phyloP scores from a whole-genome alignment of 164 flowering plant species.

The Berberis thunbergii region DNA sequence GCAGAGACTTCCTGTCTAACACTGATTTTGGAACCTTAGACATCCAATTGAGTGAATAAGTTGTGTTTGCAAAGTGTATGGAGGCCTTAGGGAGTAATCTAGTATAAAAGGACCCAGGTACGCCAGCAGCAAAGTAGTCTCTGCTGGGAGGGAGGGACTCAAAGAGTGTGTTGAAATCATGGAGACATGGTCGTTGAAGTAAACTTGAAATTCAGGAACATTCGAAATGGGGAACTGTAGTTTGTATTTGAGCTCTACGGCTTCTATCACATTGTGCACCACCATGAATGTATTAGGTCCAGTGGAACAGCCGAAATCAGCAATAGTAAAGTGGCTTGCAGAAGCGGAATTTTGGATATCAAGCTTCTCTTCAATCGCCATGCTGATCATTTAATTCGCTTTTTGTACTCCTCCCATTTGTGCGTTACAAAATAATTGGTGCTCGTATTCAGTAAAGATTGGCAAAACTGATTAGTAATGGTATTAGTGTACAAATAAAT shows the following conservation, averaged over 20 bases:
- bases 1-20: slow-evolving; percentile 1
- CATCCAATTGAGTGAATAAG: not conserved
- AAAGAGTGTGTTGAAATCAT: not conserved
- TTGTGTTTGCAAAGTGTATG: too few relatives aligned
- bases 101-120: too few relatives aligned
- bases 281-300: not conserved
- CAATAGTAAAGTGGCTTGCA: not conserved
- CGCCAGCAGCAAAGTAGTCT: too few relatives aligned
- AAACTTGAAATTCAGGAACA: too few relatives aligned
- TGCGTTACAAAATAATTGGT: not conserved
- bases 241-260: not conserved
- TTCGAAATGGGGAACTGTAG: too few relatives aligned
- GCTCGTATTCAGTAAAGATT: not conserved
- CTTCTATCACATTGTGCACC: not conserved
- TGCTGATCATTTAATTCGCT: not conserved
- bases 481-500: not conserved
- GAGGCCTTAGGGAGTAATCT: too few relatives aligned
- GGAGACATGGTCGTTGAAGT: too few relatives aligned
- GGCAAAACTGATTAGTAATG: not conserved
- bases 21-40: too few relatives aligned
- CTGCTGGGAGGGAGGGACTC: too few relatives aligned
- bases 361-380: not conserved
- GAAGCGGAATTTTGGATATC: not conserved
- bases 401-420: not conserved
- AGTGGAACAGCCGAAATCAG: not conserved